Evolutionary conservation across 2,329 filamentous ascomycete species (phyloP).

Genomic region (Cladosporium sp.): DNA sequence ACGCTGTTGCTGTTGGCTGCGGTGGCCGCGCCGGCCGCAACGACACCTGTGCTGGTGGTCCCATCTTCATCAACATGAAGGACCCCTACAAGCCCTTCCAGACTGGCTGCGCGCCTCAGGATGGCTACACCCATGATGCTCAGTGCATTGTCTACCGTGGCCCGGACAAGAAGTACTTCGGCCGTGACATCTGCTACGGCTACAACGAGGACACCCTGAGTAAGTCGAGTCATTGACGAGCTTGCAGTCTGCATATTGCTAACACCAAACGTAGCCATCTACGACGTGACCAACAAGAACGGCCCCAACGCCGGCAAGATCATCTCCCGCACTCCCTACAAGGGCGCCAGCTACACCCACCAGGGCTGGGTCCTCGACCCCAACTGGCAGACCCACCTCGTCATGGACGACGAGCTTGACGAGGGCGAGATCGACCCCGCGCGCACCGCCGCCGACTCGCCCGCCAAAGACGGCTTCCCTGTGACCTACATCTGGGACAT

Average conservation of each 20-base stretch:
- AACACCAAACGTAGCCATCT: constrained; percentile 23
- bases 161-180: constrained; percentile 41
- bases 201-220: constrained; percentile 46
- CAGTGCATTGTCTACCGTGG: constrained; percentile 50
- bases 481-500: constrained; percentile 40
- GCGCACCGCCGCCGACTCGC: constrained; percentile 16
- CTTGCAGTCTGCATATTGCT: neutral
- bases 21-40: constrained; percentile 34
- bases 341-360: constrained; percentile 47
- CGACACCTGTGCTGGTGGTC: constrained; percentile 41
- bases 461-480: constrained; percentile 37
- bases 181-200: constrained; percentile 46
- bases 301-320: constrained; percentile 28
- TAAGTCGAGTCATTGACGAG: neutral
- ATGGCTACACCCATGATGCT: constrained; percentile 54
- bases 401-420: constrained; percentile 51
- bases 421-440: constrained; percentile 36
- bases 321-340: constrained; percentile 45
- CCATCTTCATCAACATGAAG: constrained; percentile 49
- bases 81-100: constrained; percentile 45
- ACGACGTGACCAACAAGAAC: constrained; percentile 43
- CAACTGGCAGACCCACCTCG: constrained; percentile 40
- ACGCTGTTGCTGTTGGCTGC: constrained; percentile 37
- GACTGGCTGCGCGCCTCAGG: constrained; percentile 45
- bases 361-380: constrained; percentile 49